Base-by-base conservation (phyloP, 1,284 basidiomycete species). In the Pseudozyma pruni region DNA sequence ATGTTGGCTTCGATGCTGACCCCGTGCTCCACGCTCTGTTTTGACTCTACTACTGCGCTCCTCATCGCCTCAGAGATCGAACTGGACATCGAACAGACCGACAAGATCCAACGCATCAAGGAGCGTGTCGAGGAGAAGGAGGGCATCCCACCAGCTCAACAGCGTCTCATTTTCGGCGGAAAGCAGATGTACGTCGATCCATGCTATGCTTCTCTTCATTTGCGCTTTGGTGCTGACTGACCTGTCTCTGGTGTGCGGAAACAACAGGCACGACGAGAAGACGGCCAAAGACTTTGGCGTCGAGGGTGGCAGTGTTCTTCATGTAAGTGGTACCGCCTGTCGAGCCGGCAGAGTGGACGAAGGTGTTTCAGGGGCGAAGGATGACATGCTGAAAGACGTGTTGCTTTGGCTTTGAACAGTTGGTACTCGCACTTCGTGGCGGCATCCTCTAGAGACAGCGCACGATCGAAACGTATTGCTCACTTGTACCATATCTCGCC, bases 101-200 rank as follows among this genome's bases (percentile, higher is more conserved):
- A 94, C 85, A 92, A 91, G 94, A 93, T 97, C 82, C 87, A 89
- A 43, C 90, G 93, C 74, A 95, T 98, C 85, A 99, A 99, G 86
- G 94, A 97, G 86, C 91, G 93, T 83, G 93, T 99, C 29, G 96
- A 99, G 84, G 95, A 98, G 85, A 96, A 98, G 85, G 95, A 94
- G 37, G 96, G 95, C 78, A 96, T 99, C 45, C 96, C 96, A 16
- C 95, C 96, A 62, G 91, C 88, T 35, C 96, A 99, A 84, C 96
- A 98, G 83, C 89, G 96, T 61, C 85, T 99, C 77, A 98, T 98
- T 83, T 98, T 91, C 83, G 85, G 89, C 78, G 96, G 96, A 41
- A 90, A 95, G 83, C 95, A 97, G 81, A 91, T 98, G 96, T 97
- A 78, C 83, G 93, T 87, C 86, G n/a, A n/a, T n/a, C 9, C 13